Evolutionary conservation across 164 flowering plant genomes (phyloP), one percentile per base, ranked within the genome.

Genomic region (Houttuynia cordata): DNA sequence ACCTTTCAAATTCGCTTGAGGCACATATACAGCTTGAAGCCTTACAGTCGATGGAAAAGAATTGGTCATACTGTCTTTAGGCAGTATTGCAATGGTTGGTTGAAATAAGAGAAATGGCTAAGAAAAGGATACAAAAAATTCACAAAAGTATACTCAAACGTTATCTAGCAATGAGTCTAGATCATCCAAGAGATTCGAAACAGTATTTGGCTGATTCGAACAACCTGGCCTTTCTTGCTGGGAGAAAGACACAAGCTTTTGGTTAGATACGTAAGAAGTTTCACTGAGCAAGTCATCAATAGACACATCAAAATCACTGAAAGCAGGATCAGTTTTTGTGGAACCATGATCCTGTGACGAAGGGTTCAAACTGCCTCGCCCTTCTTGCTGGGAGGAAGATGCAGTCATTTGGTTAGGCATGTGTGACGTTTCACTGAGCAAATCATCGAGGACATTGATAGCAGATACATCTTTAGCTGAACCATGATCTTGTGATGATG

Each of bases 111-210:
- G 6, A 2, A 30, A 30, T 30, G 37, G 37, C 37, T 2, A 30
- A 6, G 37, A 30, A 30, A 6, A 30, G 6, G 37, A 30, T 6
- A 30, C 6, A 6, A 30, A 30, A 6, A 30, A 30, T 30, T 30
- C 6, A 30, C 6, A 6, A 30, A 30, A 30, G 6, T 30, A 30
- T 30, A 30, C 41, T 74, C 74, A 76, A n/a, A 81, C 63, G 41
- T 82, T 75, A 66, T 85, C 88, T 12, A 88, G 68, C 96, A 87
- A 85, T n/a, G 96, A 81, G 67, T 82, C 88, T 67, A 85, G 85
- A 67, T 85, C 90, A 58, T 81, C 81, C 70, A 75, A 62, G 15
- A 66, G 60, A 53, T 81, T 74, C 2, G 81, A 58, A 53, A 71
- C 77, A 8, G 78, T 52, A 54, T 53, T 41, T 18, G 67, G 21